Percentiles rank a stretch among this genome's conserved stretches.
Conservation (phyloP, 1,284 basidiomycete genomes). For the Athelia sp. region DNA sequence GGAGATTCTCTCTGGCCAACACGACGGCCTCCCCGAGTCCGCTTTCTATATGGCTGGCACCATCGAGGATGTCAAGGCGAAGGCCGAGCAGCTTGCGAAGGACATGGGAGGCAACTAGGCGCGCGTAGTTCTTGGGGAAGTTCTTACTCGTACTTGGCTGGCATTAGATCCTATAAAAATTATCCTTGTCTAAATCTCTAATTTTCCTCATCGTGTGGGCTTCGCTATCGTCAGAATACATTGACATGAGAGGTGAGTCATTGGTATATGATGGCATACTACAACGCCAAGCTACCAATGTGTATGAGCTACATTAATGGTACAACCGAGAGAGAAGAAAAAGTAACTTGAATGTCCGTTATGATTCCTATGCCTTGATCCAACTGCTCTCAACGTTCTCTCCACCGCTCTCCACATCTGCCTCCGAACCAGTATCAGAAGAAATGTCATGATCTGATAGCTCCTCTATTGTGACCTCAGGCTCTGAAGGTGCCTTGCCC, state of each 20-base stretch:
- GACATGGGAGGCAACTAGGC: constrained; percentile 67
- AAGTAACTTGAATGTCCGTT: too few relatives aligned
- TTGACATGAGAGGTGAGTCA: too few relatives aligned
- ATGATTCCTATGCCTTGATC: constrained; percentile 45
- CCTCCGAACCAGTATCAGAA: constrained; percentile 52
- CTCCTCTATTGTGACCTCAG: constrained; percentile 1
- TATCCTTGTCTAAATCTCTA: too few relatives aligned
- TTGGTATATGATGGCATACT: too few relatives aligned
- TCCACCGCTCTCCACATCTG: constrained; percentile 59
- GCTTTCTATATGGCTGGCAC: constrained; percentile 94
- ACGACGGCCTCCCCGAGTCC: constrained; percentile 89
- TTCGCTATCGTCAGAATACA: too few relatives aligned
- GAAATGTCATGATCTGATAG: constrained; percentile 19
- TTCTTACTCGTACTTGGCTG: too few relatives aligned
- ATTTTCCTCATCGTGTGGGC: too few relatives aligned
- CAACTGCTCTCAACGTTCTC: constrained; percentile 54
- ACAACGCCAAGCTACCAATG: too few relatives aligned
- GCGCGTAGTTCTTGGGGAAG: constrained; percentile 7
- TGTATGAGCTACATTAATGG: too few relatives aligned
- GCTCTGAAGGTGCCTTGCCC: constrained; percentile 3
- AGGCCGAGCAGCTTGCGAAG: constrained; percentile 95
- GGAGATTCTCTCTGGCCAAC: constrained; percentile 89
- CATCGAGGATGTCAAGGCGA: constrained; percentile 92
- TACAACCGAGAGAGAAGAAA: too few relatives aligned
- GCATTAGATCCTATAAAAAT: too few relatives aligned